Conservation (phyloP, 106 monocot genomes). For the Platanthera guangdongensis region DNA sequence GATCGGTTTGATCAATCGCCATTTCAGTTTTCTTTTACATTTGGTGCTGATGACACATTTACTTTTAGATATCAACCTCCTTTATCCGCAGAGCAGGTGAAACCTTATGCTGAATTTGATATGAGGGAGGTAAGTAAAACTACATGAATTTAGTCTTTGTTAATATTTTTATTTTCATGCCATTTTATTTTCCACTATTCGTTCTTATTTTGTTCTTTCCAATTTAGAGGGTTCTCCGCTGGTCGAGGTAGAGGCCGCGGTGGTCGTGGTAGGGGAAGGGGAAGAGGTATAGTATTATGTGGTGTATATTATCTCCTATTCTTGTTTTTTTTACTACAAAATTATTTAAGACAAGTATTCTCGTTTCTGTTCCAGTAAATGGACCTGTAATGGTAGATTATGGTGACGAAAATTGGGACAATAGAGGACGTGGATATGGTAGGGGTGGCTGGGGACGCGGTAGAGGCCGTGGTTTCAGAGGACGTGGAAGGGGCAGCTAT, state of each 20-base stretch:
- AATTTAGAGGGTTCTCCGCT: conserved; percentile 14
- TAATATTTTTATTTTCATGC: neutral
- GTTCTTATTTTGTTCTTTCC: neutral
- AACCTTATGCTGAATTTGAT: conserved; percentile 21
- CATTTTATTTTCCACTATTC: neutral
- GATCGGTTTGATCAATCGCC: neutral
- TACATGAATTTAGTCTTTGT: neutral
- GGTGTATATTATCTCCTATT: neutral
- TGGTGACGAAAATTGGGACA: conserved; percentile 22
- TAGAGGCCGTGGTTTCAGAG: conserved; percentile 19
- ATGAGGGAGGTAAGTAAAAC: conserved; percentile 18
- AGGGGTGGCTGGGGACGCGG: conserved; percentile 16
- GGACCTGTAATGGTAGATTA: conserved; percentile 1
- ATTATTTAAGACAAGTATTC: neutral
- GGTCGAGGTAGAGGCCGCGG: conserved; percentile 23
- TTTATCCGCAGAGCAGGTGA: conserved; percentile 28
- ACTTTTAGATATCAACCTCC: conserved; percentile 30
- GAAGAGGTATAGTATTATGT: conserved; percentile 6
- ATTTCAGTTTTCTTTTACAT: neutral
- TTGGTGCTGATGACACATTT: neutral
- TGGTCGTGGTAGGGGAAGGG: conserved; percentile 20
- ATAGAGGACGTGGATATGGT: conserved; percentile 17
- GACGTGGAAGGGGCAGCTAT: conserved; percentile 17
- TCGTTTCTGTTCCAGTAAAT: conserved; percentile 3
- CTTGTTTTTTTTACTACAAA: neutral